Base-by-base conservation (phyloP, 2,329 filamentous ascomycete genomes). In the Neofusicoccum kwambonambiense region DNA sequence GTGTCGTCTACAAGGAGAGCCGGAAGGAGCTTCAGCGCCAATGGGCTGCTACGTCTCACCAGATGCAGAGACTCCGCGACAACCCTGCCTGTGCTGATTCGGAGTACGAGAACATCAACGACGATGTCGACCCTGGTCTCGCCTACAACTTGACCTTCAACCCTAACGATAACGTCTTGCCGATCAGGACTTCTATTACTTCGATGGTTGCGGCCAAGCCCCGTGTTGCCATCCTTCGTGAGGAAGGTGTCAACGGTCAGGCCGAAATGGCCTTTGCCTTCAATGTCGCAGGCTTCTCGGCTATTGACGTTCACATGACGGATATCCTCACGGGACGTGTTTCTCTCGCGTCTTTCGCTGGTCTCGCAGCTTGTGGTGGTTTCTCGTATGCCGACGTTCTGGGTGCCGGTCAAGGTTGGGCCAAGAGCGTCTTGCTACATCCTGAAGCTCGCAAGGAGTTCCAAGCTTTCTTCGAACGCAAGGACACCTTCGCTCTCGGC, bases 231-330 rank as follows among this genome's bases (percentile, higher is more conserved):
- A 96, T 99, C 70, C 87, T 99, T 22, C 87, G 95, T 74, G 95
- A 98, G 78, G 93, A 97, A 77, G 95, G 95, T 76, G 92, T 97
- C 70, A 98, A 99, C 79, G 92, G 93, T 47, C 88, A 97, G 72
- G 89, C 92, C n/a, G 95, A 99, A 78, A 96, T 99, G 92, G 95
- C 95, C 0, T 98, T 96, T 74, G 93, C 93, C 56, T 98, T 98
- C 84, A 89, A 90, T 69, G 88, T 89, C 41, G 94, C 95, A 49
- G 94, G 94, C 42, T 98, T 98, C 80, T 89, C 93, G 57, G 88
- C 93, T 13, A 87, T 98, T 52, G 94, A 99, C 74, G 90, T 98
- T 1, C 94, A 97, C 83, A 98, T 99, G 95, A 95, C 90, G 3
- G 94, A 98, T 72, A 84, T 90, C 56, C 89, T 98, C 64, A 88